phyloP scores from a whole-genome alignment of 257 asterid species.

The Plantago ovata region DNA sequence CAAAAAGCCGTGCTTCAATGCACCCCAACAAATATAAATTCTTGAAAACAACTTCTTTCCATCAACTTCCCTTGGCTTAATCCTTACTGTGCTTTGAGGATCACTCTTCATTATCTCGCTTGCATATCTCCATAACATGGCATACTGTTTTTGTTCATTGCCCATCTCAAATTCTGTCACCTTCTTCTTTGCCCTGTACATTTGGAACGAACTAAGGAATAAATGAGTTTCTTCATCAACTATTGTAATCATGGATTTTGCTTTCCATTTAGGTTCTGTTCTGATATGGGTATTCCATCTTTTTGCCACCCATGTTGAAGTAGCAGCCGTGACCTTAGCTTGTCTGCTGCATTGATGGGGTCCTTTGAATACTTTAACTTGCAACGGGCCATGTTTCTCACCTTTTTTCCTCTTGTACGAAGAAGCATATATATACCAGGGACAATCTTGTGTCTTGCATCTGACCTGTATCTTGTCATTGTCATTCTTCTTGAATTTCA shows the following conservation, averaged over 20 bases:
- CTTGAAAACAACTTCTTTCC: background rate
- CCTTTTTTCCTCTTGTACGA: background rate
- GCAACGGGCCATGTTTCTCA: background rate
- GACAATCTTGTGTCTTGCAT: background rate
- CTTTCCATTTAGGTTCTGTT: background rate
- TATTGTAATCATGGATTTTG: background rate
- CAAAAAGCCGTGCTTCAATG: background rate
- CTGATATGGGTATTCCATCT: background rate
- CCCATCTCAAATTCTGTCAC: background rate
- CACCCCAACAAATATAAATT: constrained; percentile 4
- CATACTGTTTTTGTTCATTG: background rate
- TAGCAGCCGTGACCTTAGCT: background rate
- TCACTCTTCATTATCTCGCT: background rate
- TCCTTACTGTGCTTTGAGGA: background rate
- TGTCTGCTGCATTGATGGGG: background rate
- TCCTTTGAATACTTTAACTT: background rate
- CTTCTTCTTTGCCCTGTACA: background rate
- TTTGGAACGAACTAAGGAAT: background rate
- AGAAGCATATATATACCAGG: background rate
- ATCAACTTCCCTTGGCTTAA: background rate
- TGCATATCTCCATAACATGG: background rate
- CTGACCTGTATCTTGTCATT: background rate
- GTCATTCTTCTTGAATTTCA: background rate
- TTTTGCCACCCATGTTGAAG: background rate
- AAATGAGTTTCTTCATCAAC: background rate